A percentile compares a stretch with the other conserved stretches of the same genome.
phyloP scores from a whole-genome alignment of 176 grass and related monocot species.

The Hordeum vulgare region MorexV3_pseudomolecules_assembly NC_058518.1:338244933-338245432 shows the following conservation, averaged over 20 bases:
- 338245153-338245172: neutral
- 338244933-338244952: neutral
- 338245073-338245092: neutral
- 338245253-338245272: neutral
- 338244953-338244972: neutral
- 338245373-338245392: neutral
- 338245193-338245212: neutral
- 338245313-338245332: neutral
- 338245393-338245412: neutral
- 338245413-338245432: neutral
- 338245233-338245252: neutral
- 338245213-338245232: neutral
- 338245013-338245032: neutral
- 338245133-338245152: neutral
- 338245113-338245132: neutral
- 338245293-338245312: neutral
- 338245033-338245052: neutral
- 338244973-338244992: neutral
- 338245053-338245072: neutral
- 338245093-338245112: neutral
- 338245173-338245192: neutral
- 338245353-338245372: neutral
- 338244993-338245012: neutral
- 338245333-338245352: neutral
- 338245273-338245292: neutral